A percentile compares a stretch with the other conserved stretches of the same genome.
Evolutionary conservation across 768 basidiomycete genomes (phyloP).

Genomic region (Lactifluus hygrophoroides): DNA sequence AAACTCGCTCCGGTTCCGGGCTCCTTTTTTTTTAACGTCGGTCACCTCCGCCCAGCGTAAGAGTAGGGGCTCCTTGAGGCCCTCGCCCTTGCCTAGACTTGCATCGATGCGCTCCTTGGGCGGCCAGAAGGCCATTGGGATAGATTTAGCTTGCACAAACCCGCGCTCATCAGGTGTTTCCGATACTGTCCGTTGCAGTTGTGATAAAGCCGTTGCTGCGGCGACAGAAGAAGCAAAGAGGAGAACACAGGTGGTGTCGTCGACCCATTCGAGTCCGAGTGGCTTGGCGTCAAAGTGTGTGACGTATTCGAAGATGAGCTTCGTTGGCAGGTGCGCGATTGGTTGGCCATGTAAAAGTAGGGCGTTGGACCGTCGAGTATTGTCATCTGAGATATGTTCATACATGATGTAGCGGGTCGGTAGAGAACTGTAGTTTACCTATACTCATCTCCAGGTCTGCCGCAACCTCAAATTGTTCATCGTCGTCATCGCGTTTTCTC

Average conservation of each 20-base stretch:
- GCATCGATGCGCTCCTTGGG: slow-evolving; percentile 68
- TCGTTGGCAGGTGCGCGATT: slow-evolving; percentile 66
- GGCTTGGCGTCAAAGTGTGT: slow-evolving; percentile 70
- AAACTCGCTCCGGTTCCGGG: slow-evolving; percentile 64
- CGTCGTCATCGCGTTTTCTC: slow-evolving; percentile 42
- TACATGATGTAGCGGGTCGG: not conserved
- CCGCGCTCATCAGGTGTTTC: slow-evolving; percentile 49
- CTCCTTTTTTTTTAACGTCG: slow-evolving; percentile 74
- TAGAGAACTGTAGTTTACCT: slow-evolving; percentile 19
- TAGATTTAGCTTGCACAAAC: slow-evolving; percentile 52
- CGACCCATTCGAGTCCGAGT: slow-evolving; percentile 77
- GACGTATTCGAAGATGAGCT: slow-evolving; percentile 72
- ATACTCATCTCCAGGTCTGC: slow-evolving; percentile 11
- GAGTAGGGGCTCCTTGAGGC: slow-evolving; percentile 52
- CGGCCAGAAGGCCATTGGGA: slow-evolving; percentile 72
- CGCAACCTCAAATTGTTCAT: slow-evolving; percentile 29
- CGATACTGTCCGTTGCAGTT: slow-evolving; percentile 41
- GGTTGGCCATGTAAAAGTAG: slow-evolving; percentile 65
- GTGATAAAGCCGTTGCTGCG: slow-evolving; percentile 44
- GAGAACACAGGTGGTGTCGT: slow-evolving; percentile 74
- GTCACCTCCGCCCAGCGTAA: slow-evolving; percentile 70
- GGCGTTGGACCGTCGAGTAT: slow-evolving; percentile 51
- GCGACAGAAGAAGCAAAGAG: slow-evolving; percentile 53
- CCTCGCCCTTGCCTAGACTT: slow-evolving; percentile 61
- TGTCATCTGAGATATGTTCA: slow-evolving; percentile 26